Conservation (phyloP, 768 basidiomycete species). For the Suillus plorans region DNA sequence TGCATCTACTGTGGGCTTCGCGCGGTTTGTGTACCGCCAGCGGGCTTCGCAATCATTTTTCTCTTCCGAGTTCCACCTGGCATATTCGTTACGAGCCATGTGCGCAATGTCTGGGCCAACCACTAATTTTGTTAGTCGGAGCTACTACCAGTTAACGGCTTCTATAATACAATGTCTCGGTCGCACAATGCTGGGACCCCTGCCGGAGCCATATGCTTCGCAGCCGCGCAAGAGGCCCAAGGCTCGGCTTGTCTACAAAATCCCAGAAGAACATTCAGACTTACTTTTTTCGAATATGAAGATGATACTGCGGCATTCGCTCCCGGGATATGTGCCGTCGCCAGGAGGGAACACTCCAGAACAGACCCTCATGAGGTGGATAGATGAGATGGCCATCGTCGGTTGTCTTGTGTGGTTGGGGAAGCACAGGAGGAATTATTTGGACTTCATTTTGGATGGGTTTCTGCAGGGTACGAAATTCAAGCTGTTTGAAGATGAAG, state of each 20-base stretch:
- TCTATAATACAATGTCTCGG: background rate
- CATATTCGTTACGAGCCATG: background rate
- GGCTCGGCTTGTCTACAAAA: constrained; percentile 1
- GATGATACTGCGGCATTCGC: background rate
- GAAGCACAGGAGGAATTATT: constrained; percentile 7
- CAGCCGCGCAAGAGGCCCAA: constrained; percentile 5
- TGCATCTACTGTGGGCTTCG: constrained; percentile 24
- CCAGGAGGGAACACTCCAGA: background rate
- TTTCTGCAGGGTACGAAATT: background rate
- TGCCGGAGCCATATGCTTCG: background rate
- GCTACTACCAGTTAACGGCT: background rate
- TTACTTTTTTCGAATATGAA: constrained; percentile 4
- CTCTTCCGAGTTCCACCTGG: background rate
- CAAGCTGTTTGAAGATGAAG: constrained; percentile 6
- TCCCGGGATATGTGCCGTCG: background rate
- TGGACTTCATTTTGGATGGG: background rate
- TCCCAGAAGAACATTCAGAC: constrained; percentile 5
- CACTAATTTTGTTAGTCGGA: background rate
- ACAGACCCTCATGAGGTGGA: background rate
- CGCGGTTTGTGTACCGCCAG: constrained; percentile 27
- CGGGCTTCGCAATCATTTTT: constrained; percentile 3
- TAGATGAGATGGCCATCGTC: constrained; percentile 10
- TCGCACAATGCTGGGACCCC: background rate
- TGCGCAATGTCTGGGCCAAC: background rate
- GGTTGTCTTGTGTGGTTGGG: constrained; percentile 12